Percentiles rank a stretch among this genome's conserved stretches.
These are phyloP conservation scores for Cadophora gregata DNA, from an alignment of 2,329 filamentous ascomycete genomes.

Conservation along the genomic window DNA sequence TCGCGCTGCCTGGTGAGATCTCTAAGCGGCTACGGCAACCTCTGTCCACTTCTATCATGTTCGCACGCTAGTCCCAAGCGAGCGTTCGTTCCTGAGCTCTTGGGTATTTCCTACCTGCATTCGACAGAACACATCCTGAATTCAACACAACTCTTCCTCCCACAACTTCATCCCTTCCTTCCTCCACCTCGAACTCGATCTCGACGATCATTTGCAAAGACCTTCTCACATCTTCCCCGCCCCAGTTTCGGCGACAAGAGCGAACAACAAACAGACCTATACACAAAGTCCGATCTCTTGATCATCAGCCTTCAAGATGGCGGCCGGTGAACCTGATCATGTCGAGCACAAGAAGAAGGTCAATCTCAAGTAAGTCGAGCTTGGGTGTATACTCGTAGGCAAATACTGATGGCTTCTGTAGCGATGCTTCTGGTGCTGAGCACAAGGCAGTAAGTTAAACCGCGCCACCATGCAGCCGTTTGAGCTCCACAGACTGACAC, in stretches of 20 bases:
- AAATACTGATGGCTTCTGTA: conserved; percentile 54
- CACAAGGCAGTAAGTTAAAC: conserved; percentile 73
- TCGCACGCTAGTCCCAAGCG: conserved; percentile 8
- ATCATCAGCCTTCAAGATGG: conserved; percentile 62
- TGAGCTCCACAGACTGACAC: conserved; percentile 45
- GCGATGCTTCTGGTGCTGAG: conserved; percentile 88
- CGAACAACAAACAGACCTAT: conserved; percentile 16
- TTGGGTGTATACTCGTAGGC: conserved; percentile 16
- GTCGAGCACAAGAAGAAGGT: conserved; percentile 79
- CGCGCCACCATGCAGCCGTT: conserved; percentile 38
- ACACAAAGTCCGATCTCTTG: conserved; percentile 19
- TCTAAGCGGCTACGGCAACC: conserved; percentile 13
- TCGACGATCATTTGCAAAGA: conserved; percentile 22
- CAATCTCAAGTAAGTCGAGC: conserved; percentile 73
- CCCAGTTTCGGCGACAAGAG: conserved; percentile 18
- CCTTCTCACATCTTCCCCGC: conserved; percentile 11
- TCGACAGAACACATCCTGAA: conserved; percentile 2
- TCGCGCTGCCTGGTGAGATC: conserved; percentile 22
- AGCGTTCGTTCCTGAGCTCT: conserved; percentile 28
- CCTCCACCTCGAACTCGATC: conserved; percentile 11
- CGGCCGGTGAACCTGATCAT: conserved; percentile 64
- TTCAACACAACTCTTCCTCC: conserved; percentile 27
- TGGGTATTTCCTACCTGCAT: conserved; percentile 1
- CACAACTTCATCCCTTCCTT: conserved; percentile 21
- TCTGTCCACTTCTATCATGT: conserved; percentile 11